phyloP scores from a whole-genome alignment of 106 monocot species.

The Narthecium ossifragum region DNA sequence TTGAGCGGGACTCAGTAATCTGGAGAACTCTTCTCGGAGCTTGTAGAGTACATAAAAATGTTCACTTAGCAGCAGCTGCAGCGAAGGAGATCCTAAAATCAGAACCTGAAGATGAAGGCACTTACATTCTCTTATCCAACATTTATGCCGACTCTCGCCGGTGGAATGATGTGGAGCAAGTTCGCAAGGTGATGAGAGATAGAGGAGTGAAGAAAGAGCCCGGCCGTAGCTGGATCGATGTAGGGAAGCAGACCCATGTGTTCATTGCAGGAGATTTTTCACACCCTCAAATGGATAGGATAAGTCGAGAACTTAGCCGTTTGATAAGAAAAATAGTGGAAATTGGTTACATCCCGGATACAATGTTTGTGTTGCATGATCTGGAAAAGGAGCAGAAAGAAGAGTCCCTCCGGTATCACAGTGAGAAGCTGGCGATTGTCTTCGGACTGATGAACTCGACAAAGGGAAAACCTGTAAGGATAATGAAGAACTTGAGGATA shows the following conservation, averaged over 20 bases:
- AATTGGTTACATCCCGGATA: constrained; percentile 42
- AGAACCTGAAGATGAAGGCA: constrained; percentile 64
- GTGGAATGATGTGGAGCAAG: constrained; percentile 48
- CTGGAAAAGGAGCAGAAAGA: constrained; percentile 49
- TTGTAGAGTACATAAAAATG: constrained; percentile 50
- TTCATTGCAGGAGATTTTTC: constrained; percentile 55
- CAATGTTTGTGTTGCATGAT: constrained; percentile 53
- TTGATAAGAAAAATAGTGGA: constrained; percentile 30
- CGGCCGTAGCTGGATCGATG: constrained; percentile 72
- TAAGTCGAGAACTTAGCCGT: constrained; percentile 28
- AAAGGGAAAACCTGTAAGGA: constrained; percentile 40
- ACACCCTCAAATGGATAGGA: constrained; percentile 37
- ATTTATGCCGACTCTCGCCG: constrained; percentile 46
- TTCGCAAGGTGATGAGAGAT: constrained; percentile 53
- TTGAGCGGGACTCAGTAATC: constrained; percentile 37
- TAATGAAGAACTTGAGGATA: constrained; percentile 65
- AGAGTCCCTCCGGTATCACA: constrained; percentile 33
- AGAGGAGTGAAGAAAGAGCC: constrained; percentile 58
- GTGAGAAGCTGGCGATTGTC: constrained; percentile 60
- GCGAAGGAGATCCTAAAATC: constrained; percentile 49
- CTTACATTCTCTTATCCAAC: constrained; percentile 54
- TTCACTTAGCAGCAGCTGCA: constrained; percentile 30
- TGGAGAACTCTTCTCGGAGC: constrained; percentile 75
- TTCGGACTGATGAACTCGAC: constrained; percentile 43
- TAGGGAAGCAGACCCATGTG: constrained; percentile 40